phyloP scores from a whole-genome alignment of 495 filamentous ascomycete genomes.

The Talaromyces thailandensis region DNA sequence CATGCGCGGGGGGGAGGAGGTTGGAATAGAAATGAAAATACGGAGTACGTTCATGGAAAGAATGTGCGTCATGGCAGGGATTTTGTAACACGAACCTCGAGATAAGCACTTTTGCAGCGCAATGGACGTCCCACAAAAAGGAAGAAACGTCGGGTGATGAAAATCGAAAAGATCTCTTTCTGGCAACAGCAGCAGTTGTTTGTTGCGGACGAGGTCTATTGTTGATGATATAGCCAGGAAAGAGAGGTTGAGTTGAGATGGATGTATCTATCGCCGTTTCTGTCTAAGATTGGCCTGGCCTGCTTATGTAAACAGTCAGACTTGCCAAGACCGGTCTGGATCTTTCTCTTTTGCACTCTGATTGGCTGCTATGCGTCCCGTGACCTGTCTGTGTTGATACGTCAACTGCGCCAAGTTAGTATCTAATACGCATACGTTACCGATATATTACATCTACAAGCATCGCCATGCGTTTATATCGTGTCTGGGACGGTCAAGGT shows the following conservation, averaged over 20 bases:
- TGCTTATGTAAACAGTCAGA: neutral
- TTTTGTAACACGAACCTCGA: slow-evolving; percentile 6
- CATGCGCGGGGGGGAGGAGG: neutral
- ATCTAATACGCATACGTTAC: neutral
- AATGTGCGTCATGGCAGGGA: slow-evolving; percentile 7
- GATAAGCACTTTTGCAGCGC: slow-evolving; percentile 2
- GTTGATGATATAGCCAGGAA: neutral
- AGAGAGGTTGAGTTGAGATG: neutral
- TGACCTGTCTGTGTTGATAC: slow-evolving; percentile 1
- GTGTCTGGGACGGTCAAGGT: neutral
- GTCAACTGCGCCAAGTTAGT: neutral
- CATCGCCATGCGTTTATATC: neutral
- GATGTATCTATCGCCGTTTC: neutral
- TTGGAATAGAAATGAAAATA: slow-evolving; percentile 1
- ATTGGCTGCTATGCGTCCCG: neutral
- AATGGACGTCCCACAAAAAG: neutral
- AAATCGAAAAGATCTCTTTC: neutral
- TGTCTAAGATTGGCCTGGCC: neutral
- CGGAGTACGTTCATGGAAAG: neutral
- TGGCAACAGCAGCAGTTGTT: too few relatives aligned
- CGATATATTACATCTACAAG: neutral
- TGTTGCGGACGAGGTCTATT: too few relatives aligned
- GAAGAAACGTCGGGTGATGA: neutral
- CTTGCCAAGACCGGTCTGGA: slow-evolving; percentile 1
- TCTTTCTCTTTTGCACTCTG: neutral